Evolutionary conservation across 2,329 filamentous ascomycete species (phyloP), one percentile per base, ranked within the genome.

Genomic region (Rhinocladiella mackenziei): DNA sequence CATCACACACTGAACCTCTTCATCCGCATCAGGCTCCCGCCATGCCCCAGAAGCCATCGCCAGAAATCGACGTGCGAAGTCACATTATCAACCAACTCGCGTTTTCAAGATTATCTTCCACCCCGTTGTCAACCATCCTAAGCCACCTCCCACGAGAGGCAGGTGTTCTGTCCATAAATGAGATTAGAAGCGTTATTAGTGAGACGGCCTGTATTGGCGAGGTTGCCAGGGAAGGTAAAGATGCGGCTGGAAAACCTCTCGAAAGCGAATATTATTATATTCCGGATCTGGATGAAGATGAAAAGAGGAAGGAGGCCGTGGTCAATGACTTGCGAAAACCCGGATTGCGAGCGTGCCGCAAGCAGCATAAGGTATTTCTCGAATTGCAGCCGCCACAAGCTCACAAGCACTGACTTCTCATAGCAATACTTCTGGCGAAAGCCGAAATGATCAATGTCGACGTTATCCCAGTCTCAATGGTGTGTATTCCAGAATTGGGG

Each of bases 181-280:
- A 81, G 30, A 76, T 97, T 39, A 82, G 83, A 48, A 72, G 69
- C 33, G 75, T 94, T 45, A 77, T 97, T 31, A 84, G 89, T 61
- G 71, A 73, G 17, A 85, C 86, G 4, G 66, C 77, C 6, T 95
- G 88, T 61, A 81, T 97, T 52, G 92, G 92, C 34, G 84, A 92
- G 64, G 95, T 98, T 58, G 75, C 77, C 39, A 83, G 92, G 28
- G 83, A 91, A 63, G 92, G 92, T 61, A 98, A 97, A 66, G 92
- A 98, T 62, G 92, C 92, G 4, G 91, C 92, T 0, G 92, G 92
- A 56, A 92, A 96, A 70, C 71, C 83, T 5, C 77, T 98, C 1
- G 91, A 98, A 73, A 94, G 86, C 71, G 89, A 98, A 65, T 97
- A 94, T 65, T 97, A 97, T 68, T 98, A 98, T 61, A 75, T 96